Base-by-base conservation (phyloP, 2,329 filamentous ascomycete species). In the Diaporthe caulivora region DNA sequence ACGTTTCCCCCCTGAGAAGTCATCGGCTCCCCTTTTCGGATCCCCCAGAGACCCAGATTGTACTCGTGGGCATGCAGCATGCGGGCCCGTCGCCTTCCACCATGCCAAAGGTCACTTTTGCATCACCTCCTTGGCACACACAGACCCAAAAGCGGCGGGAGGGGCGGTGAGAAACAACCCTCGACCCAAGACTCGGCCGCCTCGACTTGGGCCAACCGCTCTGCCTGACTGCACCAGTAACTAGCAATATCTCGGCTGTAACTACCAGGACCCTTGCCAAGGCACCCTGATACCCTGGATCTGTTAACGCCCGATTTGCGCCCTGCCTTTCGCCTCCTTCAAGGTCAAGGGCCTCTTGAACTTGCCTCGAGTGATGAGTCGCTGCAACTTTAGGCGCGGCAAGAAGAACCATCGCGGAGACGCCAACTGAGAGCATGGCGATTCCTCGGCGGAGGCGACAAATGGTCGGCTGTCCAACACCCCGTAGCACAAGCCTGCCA, bases 61-160 rank as follows among this genome's bases (percentile, higher is more conserved):
- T 65, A 67, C 6, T 51, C 62, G 62, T 67, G 62, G 62, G 62
- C 62, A n/a, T 53, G 62, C 62, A 53, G 44, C 31, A 67, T 67
- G 47, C 44, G 62, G 62, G 29, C 42, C 44, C 62, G n/a, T 67
- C 24, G 62, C 37, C 62, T 67, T 53, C 47, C 31, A 53, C 11
- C 31, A 67, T 67, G 47, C 62, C n/a, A 67, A 67, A 67, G 24
- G 62, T 67, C 47, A 67, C 62, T 51, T 67, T 67, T 53, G 62
- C 62, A 67, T 67, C 62, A 67, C 47, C 21, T 40, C 62, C 62
- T 53, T 67, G 62, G 47, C 62, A 53, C 13, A 40, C 24, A 53
- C n/a, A 18, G 37, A 40, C 37, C 44, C 3, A 53, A 29, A 47
- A 37, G 31, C 13, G 44, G 62, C 62, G 62, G 47, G 62, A 67